phyloP scores from a whole-genome alignment of 1,139 yeast species.

The Candida frijolesensis region DNA sequence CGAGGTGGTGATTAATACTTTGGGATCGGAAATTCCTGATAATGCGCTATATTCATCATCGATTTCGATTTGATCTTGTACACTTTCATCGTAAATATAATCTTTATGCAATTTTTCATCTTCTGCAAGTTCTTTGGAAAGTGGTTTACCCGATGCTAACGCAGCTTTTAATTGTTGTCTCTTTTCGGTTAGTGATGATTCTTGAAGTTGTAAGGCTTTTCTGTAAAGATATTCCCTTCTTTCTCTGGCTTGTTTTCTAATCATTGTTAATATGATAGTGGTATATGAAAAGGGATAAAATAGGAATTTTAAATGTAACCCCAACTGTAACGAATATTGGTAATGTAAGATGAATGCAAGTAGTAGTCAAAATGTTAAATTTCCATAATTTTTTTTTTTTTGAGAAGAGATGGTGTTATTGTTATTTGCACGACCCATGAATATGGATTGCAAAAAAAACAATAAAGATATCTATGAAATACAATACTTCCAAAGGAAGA shows the following conservation, averaged over 20 bases:
- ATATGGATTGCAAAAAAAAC: too few relatives aligned
- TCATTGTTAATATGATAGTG: constrained; percentile 34
- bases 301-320: too few relatives aligned
- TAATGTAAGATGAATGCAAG: background rate
- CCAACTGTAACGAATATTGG: background rate
- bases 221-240: constrained; percentile 90
- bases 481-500: too few relatives aligned
- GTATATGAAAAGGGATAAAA: background rate
- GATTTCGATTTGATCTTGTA: constrained; percentile 45
- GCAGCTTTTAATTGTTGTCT: constrained; percentile 87
- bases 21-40: constrained; percentile 91
- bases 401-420: constrained; percentile 4
- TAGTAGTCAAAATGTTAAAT: background rate
- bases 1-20: constrained; percentile 88
- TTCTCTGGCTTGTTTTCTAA: constrained; percentile 93
- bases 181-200: constrained; percentile 80
- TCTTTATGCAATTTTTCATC: constrained; percentile 80
- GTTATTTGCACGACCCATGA: background rate
- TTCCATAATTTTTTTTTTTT: background rate
- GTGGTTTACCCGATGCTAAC: constrained; percentile 86
- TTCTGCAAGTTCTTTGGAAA: constrained; percentile 87
- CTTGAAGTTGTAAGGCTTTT: constrained; percentile 88
- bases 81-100: constrained; percentile 81
- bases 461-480: too few relatives aligned
- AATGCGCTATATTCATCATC: constrained; percentile 92